A percentile compares a stretch with the other conserved stretches of the same genome.
These are phyloP conservation scores for Calocybe gambosa DNA, from an alignment of 1,284 basidiomycete species.

Conservation along the genomic window DNA sequence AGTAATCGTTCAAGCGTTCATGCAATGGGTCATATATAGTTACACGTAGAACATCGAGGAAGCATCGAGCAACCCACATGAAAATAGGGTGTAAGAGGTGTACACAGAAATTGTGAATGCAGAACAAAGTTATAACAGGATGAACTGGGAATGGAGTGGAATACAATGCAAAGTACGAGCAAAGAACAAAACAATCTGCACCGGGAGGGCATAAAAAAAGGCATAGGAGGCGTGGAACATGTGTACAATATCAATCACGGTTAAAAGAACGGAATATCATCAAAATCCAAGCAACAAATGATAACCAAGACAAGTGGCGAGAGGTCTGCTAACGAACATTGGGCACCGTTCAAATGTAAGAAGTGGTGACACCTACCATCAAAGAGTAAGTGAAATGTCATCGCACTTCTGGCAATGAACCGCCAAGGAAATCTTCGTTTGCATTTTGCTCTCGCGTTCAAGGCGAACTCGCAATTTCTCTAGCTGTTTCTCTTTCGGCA, in stretches of 20 bases:
- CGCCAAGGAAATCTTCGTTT: constrained; percentile 26
- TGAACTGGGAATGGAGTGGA: constrained; percentile 9
- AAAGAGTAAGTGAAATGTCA: constrained; percentile 36
- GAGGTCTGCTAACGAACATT: background rate
- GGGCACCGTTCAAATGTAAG: no score
- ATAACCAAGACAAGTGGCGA: background rate
- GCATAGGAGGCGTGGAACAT: constrained; percentile 17
- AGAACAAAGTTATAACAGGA: constrained; percentile 9
- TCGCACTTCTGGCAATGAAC: constrained; percentile 38
- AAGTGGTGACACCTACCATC: constrained; percentile 22
- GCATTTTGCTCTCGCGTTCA: constrained; percentile 31
- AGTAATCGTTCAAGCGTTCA: constrained; percentile 4
- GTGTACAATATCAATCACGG: no score
- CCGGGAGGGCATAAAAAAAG: constrained; percentile 12
- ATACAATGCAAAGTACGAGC: constrained; percentile 2
- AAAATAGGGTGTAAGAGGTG: constrained; percentile 18
- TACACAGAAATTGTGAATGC: constrained; percentile 14
- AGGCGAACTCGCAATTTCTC: constrained; percentile 51
- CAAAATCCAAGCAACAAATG: background rate
- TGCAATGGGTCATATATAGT: constrained; percentile 16
- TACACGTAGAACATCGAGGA: constrained; percentile 17
- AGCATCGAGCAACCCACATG: constrained; percentile 26
- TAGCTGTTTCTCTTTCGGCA: constrained; percentile 58
- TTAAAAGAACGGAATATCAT: no score
- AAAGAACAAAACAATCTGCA: constrained; percentile 10